A percentile compares a stretch with the other conserved stretches of the same genome.
Conservation (phyloP, 768 basidiomycete genomes). For the Bullera alba region DNA sequence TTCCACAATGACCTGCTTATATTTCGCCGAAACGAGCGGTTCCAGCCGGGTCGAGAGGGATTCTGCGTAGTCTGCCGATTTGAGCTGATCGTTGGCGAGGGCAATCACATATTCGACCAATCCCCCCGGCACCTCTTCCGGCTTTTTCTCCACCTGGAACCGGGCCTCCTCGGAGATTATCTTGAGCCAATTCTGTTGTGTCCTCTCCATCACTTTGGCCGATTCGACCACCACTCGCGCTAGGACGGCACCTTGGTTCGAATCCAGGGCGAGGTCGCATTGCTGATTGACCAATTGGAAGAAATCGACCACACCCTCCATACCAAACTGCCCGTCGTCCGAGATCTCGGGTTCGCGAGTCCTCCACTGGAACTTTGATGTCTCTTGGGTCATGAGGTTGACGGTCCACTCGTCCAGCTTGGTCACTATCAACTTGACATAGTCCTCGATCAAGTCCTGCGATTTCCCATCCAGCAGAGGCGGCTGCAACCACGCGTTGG, state of each 20-base stretch:
- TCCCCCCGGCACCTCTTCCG: conserved; percentile 74
- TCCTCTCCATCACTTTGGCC: conserved; percentile 78
- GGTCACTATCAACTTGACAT: conserved; percentile 81
- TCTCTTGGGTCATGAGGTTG: conserved; percentile 87
- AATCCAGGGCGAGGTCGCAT: conserved; percentile 87
- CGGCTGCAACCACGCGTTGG: conserved; percentile 74
- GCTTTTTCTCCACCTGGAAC: conserved; percentile 68
- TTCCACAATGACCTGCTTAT: conserved; percentile 71
- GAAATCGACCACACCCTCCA: conserved; percentile 85
- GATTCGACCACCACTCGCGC: conserved; percentile 81
- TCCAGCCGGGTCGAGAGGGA: conserved; percentile 76
- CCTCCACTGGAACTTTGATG: conserved; percentile 72
- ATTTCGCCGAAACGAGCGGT: conserved; percentile 87
- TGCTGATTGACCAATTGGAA: conserved; percentile 96
- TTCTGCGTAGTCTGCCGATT: conserved; percentile 89
- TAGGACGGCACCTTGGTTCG: conserved; percentile 87
- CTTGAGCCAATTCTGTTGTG: conserved; percentile 81
- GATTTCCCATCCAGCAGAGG: conserved; percentile 92
- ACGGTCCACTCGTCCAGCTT: conserved; percentile 96
- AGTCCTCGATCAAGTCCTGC: conserved; percentile 87
- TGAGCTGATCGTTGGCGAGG: conserved; percentile 94
- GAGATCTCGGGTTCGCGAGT: conserved; percentile 82
- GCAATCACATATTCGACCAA: conserved; percentile 94
- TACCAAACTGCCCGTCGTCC: conserved; percentile 79
- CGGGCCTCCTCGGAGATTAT: conserved; percentile 77